Base-by-base conservation (phyloP, 192 early-diverging fungal species). In the Backusella morwellensis region DNA sequence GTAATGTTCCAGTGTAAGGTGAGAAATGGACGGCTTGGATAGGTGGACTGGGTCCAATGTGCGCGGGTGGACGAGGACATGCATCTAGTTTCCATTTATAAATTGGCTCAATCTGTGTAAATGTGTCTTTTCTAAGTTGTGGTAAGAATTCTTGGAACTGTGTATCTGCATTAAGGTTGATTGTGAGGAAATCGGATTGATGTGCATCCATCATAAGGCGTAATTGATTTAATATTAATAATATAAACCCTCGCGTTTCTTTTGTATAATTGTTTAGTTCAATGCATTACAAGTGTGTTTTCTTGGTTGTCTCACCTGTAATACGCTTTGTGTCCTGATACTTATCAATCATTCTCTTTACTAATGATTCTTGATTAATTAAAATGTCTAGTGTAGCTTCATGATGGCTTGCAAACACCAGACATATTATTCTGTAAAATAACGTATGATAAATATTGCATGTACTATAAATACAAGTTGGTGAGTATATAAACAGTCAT, bases 361-460 rank as follows among this genome's bases (percentile, higher is more conserved):
- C 32, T 47, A 82, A 68, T 70, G 26, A 72, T 72, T 77, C 77
- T 26, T 72, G 69, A 32, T 68, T 44, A 4, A 82, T 66, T 29
- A 82, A 29, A 19, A 67, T 29, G 15, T 47, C 19, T 34, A 76
- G n/a, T 6, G 74, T 54, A 11, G 77, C 77, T 34, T 71, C 73
- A 67, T 82, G 68, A 8, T 73, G 32, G n/a, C 71, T 70, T 7
- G 26, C 36, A 2, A 82, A 38, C 0, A 74, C 66, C 23, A 75
- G 47, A 23, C 69, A 78, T 34, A 82, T 42, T 23, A 82, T 26
- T 47, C 77, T 67, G 66, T 75, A 82, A 23, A 82, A 82, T 32
- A 82, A 35, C 11, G 81, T 77, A 32, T 82, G 81, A 66, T 82
- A 82, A 23, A 77, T 78, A 75, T 69, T 78, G 34, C 77, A 78